Conservation (phyloP, 164 flowering plant genomes). For the Liquidambar formosana region DNA sequence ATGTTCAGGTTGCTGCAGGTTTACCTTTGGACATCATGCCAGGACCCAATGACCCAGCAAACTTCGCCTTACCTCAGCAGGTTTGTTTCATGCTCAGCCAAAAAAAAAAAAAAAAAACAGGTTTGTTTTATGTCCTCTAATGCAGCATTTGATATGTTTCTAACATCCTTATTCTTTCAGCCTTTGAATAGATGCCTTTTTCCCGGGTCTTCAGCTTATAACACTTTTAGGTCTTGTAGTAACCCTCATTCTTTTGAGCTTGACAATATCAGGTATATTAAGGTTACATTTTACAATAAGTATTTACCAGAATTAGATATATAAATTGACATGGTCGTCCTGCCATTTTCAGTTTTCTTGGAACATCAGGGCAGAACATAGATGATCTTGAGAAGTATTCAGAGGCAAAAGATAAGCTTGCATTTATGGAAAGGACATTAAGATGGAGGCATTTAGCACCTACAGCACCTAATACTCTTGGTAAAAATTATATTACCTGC, state of each 20-base stretch:
- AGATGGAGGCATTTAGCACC: slow-evolving; percentile 99
- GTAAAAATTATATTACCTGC: slow-evolving; percentile 27
- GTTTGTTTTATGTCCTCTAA: no score
- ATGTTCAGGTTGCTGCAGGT: slow-evolving; percentile 76
- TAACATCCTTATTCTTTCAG: slow-evolving; percentile 42
- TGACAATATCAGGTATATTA: slow-evolving; percentile 66
- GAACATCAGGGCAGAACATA: slow-evolving; percentile 94
- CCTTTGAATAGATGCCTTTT: slow-evolving; percentile 88
- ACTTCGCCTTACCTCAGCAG: slow-evolving; percentile 94
- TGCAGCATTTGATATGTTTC: slow-evolving; percentile 1
- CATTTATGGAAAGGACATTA: slow-evolving; percentile 88
- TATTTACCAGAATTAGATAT: neutral
- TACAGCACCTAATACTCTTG: slow-evolving; percentile 94
- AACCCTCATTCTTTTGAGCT: slow-evolving; percentile 91
- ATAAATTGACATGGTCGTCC: neutral
- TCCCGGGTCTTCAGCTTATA: slow-evolving; percentile 80
- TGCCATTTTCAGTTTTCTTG: slow-evolving; percentile 66
- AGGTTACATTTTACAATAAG: neutral
- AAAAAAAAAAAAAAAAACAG: no score
- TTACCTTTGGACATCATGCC: slow-evolving; percentile 89
- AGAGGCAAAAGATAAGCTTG: slow-evolving; percentile 70
- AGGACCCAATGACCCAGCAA: slow-evolving; percentile 85
- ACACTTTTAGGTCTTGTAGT: slow-evolving; percentile 82
- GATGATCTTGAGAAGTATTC: slow-evolving; percentile 89
- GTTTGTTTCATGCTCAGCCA: no score